Base-by-base conservation (phyloP, 495 filamentous ascomycete species). In the Chlorociboria aeruginascens region DNA sequence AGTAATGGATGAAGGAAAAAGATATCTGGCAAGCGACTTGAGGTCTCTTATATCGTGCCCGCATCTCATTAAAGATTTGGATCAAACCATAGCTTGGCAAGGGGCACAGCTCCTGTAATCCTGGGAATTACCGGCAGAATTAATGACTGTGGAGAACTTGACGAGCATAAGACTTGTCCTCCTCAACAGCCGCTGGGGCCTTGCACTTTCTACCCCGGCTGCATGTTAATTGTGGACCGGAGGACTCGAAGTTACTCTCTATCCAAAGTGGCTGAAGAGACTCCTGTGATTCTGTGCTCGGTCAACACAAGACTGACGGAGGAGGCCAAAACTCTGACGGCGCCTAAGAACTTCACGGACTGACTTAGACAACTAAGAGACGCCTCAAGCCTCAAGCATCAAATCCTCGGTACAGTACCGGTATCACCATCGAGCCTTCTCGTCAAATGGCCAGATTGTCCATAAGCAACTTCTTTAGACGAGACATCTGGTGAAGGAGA, bases 1-100 rank as follows among this genome's bases (percentile, higher is more conserved):
- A 54, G 48, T 40, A 59, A 55, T 53, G 37, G 45, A 58, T 53
- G 52, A 50, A 37, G 28, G 38, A 47, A 44, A 49, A 50, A 40
- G 35, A 38, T 10, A 9, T 33, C 34, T 36, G 41, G 12, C 30
- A 41, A 45, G 34, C 39, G 46, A 45, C 37, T 32, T 16, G 12
- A 9, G 8, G 34, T 38, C 1, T 48, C 33, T 45, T 57, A 53
- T 57, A 57, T 12, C 31, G 39, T 48, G 48, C 45, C 40, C 39
- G 30, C 32, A 13, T 34, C 43, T 40, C 12, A 9, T 12, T 43
- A 29, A 16, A 42, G 32, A 12, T 39, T 35, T 47, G 39, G 33
- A 39, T 52, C 53, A 56, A 56, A 48, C 53, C 39, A 17, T 38
- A 30, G 32, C 38, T 11, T 11, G 39, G 45, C 40, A 52, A 42